Evolutionary conservation across 257 asterid genomes (phyloP).

Genomic region (Solanum bukasovii): DNA sequence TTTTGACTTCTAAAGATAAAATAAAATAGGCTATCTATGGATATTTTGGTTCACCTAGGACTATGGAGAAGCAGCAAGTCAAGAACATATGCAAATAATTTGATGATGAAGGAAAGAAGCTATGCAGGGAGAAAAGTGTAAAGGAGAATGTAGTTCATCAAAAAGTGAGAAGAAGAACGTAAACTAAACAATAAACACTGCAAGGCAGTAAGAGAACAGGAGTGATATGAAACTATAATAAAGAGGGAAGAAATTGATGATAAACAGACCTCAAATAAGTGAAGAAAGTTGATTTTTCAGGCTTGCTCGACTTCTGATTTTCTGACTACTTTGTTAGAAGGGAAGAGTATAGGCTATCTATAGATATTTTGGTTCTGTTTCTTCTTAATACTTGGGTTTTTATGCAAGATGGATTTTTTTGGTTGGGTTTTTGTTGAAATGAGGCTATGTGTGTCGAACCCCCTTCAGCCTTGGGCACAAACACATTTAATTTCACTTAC

Average conservation of each 20-base stretch:
- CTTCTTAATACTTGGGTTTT: not conserved
- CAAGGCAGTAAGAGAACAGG: not conserved
- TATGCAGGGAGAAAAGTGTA: not conserved
- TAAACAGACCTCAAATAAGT: not conserved
- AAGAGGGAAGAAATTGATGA: not conserved
- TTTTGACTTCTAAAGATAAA: not conserved
- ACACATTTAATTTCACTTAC: not conserved
- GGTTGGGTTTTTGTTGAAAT: not conserved
- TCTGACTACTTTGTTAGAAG: not conserved
- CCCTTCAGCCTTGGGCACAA: not conserved
- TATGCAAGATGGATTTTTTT: not conserved
- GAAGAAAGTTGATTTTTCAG: not conserved
- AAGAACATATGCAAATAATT: not conserved
- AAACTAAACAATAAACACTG: not conserved
- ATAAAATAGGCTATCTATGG: not conserved
- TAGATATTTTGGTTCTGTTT: not conserved
- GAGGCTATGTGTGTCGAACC: not conserved
- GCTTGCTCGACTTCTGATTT: not conserved
- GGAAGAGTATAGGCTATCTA: not conserved
- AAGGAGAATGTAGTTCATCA: too few species aligned
- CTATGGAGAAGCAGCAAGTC: not conserved
- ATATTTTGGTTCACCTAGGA: not conserved
- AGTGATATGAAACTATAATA: not conserved
- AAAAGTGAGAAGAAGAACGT: not conserved
- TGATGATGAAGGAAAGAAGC: not conserved